Percentiles rank a stretch among this genome's conserved stretches.
These are phyloP conservation scores for Blastobotrys malaysiensis DNA, from an alignment of 1,139 yeast genomes.

Conservation along the genomic window DNA sequence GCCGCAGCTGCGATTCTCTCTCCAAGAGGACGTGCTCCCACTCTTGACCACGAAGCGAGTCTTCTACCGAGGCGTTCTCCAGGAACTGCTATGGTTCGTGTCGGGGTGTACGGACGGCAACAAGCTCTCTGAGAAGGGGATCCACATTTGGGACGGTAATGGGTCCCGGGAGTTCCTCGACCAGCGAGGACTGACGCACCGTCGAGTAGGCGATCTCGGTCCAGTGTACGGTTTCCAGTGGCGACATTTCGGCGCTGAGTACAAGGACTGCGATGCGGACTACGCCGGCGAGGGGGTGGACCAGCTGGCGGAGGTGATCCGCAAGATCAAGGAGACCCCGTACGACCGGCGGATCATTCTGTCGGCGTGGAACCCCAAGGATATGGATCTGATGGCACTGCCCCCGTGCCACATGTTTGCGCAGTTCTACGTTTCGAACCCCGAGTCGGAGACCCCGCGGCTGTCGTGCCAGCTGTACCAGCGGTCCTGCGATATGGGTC, in stretches of 20 bases:
- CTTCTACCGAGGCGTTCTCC: constrained; percentile 80
- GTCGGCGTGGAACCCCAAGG: constrained; percentile 99
- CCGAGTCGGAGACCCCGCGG: constrained; percentile 52
- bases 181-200: constrained; percentile 66
- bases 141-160: constrained; percentile 97
- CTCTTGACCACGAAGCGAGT: constrained; percentile 89
- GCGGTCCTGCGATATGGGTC: constrained; percentile 98
- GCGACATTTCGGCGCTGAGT: constrained; percentile 97
- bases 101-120: constrained; percentile 87
- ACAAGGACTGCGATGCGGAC: constrained; percentile 78
- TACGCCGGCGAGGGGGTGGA: constrained; percentile 86
- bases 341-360: constrained; percentile 89
- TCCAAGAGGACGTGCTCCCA: constrained; percentile 72
- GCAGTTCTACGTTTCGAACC: constrained; percentile 87
- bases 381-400: constrained; percentile 85
- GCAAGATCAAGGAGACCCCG: constrained; percentile 79
- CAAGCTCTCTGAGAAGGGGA: constrained; percentile 70
- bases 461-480: constrained; percentile 88
- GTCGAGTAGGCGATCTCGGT: constrained; percentile 92
- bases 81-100: constrained; percentile 90
- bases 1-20: constrained; percentile 82
- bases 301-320: constrained; percentile 75
- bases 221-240: constrained; percentile 99
- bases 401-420: constrained; percentile 98
- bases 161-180: constrained; percentile 94